phyloP scores from a whole-genome alignment of 176 grass and related monocot genomes.

The Puya raimondii region DNA sequence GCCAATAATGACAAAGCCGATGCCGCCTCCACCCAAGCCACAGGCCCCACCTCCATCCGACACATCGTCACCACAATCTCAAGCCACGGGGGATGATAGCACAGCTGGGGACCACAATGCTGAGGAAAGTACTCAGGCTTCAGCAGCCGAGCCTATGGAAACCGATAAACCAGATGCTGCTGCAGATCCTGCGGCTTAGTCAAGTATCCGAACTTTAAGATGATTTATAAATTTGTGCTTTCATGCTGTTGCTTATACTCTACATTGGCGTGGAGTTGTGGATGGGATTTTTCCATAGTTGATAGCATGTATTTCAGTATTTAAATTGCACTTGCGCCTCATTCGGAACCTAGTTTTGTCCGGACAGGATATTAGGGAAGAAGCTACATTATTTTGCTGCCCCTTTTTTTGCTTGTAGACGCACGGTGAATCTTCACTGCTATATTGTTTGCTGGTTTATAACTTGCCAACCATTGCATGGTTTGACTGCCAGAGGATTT shows the following conservation, averaged over 20 bases:
- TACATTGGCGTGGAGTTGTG: not conserved
- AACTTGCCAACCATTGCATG: too few species aligned
- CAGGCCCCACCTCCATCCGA: slow-evolving; percentile 49
- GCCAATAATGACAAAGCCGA: slow-evolving; percentile 70
- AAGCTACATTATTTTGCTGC: not conserved
- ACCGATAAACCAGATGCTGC: slow-evolving; percentile 40
- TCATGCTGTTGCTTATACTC: not conserved
- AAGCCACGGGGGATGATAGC: slow-evolving; percentile 32
- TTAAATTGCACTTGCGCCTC: not conserved
- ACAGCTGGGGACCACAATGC: slow-evolving; percentile 10
- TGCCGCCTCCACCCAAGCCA: slow-evolving; percentile 47
- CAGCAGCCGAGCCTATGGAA: slow-evolving; percentile 49
- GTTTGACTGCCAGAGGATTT: too few species aligned
- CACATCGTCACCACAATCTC: slow-evolving; percentile 22
- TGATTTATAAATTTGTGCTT: not conserved
- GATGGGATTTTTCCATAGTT: not conserved
- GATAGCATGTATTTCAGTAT: not conserved
- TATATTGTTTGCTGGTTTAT: too few species aligned
- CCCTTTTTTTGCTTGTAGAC: too few species aligned
- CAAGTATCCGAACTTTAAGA: not conserved
- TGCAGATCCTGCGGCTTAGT: slow-evolving; percentile 24
- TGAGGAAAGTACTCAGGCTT: slow-evolving; percentile 18
- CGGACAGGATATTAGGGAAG: not conserved
- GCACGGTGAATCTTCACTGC: too few species aligned
- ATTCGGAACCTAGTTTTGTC: too few species aligned